A percentile compares a stretch with the other conserved stretches of the same genome.
Evolutionary conservation across 192 early-diverging fungal genomes (phyloP).

Genomic region (Entophlyctis luteolus): DNA sequence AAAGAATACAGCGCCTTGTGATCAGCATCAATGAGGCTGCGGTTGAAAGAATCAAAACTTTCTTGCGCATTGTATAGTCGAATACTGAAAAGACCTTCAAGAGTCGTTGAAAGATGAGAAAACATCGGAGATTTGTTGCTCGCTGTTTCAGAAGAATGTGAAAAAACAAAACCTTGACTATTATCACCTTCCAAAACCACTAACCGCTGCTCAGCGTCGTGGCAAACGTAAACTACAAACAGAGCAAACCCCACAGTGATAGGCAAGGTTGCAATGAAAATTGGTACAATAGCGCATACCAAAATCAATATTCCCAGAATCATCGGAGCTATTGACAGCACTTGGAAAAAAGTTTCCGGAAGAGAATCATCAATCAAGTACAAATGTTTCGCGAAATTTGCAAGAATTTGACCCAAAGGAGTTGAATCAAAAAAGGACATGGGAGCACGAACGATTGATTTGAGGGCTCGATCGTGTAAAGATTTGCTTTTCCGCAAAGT

Average conservation of each 20-base stretch:
- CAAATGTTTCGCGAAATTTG: conserved; percentile 52
- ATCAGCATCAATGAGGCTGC: conserved; percentile 61
- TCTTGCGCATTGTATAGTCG: conserved; percentile 62
- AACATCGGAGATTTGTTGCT: conserved; percentile 68
- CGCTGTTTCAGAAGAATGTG: conserved; percentile 30
- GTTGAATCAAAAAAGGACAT: conserved; percentile 59
- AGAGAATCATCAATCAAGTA: conserved; percentile 51
- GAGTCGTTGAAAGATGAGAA: conserved; percentile 64
- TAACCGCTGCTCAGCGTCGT: conserved; percentile 50
- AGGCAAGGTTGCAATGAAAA: conserved; percentile 49
- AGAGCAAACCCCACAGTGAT: conserved; percentile 34
- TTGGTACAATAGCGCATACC: conserved; percentile 59
- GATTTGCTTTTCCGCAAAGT: conserved; percentile 50
- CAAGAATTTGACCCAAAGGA: conserved; percentile 55
- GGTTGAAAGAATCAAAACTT: conserved; percentile 60
- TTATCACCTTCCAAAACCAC: conserved; percentile 52
- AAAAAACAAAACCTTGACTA: not conserved
- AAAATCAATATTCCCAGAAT: conserved; percentile 55
- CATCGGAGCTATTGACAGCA: conserved; percentile 49
- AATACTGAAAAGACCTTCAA: conserved; percentile 69
- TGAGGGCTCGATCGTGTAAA: conserved; percentile 49
- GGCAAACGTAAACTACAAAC: conserved; percentile 28
- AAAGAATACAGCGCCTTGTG: conserved; percentile 67
- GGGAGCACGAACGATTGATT: conserved; percentile 43
- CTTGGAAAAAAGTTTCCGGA: conserved; percentile 50